A percentile compares a stretch with the other conserved stretches of the same genome.
phyloP scores from a whole-genome alignment of 1,284 basidiomycete genomes.

The Leccinum solheimii region DNA sequence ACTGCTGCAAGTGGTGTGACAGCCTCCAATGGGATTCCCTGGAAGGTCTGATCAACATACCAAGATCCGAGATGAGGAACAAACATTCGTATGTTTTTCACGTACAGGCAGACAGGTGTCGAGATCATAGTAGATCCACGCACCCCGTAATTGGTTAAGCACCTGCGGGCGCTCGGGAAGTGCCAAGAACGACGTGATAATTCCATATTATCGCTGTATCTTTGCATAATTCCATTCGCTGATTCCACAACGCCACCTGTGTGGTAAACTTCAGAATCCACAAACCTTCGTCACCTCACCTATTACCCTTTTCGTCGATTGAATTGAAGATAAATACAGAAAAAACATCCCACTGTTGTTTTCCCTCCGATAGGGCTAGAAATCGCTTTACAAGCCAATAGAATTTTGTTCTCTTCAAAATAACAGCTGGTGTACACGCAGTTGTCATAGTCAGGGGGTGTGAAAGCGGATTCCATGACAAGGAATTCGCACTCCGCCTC shows the following conservation, averaged over 20 bases:
- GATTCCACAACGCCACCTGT: conserved; percentile 67
- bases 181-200: conserved; percentile 67
- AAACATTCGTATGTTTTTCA: conserved; percentile 4
- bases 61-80: conserved; percentile 18
- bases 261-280: conserved; percentile 9
- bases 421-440: conserved; percentile 36
- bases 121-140: conserved; percentile 71
- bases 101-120: conserved; percentile 53
- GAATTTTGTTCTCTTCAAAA: conserved; percentile 69
- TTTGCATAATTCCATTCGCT: conserved; percentile 44
- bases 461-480: conserved; percentile 16
- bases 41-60: conserved; percentile 52
- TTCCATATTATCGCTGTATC: conserved; percentile 63
- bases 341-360: conserved; percentile 48
- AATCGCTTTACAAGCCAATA: conserved; percentile 57
- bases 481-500: conserved; percentile 24
- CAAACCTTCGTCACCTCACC: neutral
- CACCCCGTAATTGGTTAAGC: conserved; percentile 10
- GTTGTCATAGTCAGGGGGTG: conserved; percentile 19
- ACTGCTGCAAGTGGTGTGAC: conserved; percentile 35
- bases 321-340: conserved; percentile 68
- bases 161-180: conserved; percentile 38
- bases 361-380: conserved; percentile 29
- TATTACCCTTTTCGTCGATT: conserved; percentile 47
- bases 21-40: conserved; percentile 38